Conservation (phyloP, 495 filamentous ascomycete genomes). For the Penicillium malachiteum region DNA sequence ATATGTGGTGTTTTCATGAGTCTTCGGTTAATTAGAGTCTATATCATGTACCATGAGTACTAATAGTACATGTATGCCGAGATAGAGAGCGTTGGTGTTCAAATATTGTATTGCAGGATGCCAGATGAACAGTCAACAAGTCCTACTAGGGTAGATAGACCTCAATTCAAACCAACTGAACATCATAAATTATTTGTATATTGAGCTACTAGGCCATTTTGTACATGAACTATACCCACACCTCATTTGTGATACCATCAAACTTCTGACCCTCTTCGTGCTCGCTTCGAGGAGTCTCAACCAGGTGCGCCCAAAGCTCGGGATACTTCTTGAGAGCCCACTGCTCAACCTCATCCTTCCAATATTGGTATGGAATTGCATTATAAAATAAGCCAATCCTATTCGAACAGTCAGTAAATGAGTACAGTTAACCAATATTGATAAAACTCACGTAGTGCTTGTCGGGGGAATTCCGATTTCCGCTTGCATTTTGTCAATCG, state of each 20-base stretch:
- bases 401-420: constrained; percentile 17
- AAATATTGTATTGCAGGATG: too few species aligned
- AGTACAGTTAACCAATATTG: background rate
- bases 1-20: too few species aligned
- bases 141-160: too few species aligned
- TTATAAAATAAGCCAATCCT: constrained; percentile 76
- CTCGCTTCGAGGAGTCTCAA: constrained; percentile 30
- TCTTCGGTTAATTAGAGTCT: too few species aligned
- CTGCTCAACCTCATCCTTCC: constrained; percentile 64
- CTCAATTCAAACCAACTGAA: too few species aligned
- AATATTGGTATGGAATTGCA: constrained; percentile 55
- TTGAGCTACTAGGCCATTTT: too few species aligned
- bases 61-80: too few species aligned
- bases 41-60: too few species aligned
- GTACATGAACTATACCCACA: constrained; percentile 19
- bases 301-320: constrained; percentile 62
- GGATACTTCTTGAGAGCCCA: constrained; percentile 71
- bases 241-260: constrained; percentile 32
- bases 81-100: too few species aligned
- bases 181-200: too few species aligned
- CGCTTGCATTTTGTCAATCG: constrained; percentile 63
- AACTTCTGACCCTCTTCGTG: constrained; percentile 39
- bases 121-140: too few species aligned
- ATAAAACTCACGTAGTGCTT: constrained; percentile 63
- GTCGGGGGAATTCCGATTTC: constrained; percentile 65